Evolutionary conservation across 148 eudicot genomes (phyloP), one percentile per base, ranked within the genome.

Genomic region (Rhododendron ovatum): DNA sequence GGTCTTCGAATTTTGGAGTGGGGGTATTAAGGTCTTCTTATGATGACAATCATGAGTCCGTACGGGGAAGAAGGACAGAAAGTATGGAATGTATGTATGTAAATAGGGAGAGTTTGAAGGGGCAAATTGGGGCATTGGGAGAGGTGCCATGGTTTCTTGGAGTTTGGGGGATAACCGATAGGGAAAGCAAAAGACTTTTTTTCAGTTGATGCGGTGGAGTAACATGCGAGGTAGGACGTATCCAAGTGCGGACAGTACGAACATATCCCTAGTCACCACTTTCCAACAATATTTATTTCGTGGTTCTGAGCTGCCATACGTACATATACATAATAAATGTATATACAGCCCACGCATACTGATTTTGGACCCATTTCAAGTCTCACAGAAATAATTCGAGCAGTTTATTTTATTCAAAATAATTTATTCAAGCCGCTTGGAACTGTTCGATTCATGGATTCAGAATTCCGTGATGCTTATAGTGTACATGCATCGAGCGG

Each of bases 61-160:
- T 96, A 96, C 98, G 86, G 85, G 35, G 85, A 90, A 96, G 95
- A 90, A 96, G 98, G 95, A 95, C 98, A 87, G 79, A 84, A 87
- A 91, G 90, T 88, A 83, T 84, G 84, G 78, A 4, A 8, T 6
- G 50, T 82, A 8, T 6, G 50, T 82, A 88, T 20, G 91, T 82
- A 88, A 89, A 79, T 79, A 86, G 83, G 51, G 65, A 51, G 61
- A 22, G 75, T 5, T 5, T 63, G 81, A 47, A 41, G 84, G 90
- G 92, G 91, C 18, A 83, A 20, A 28, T 86, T 78, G 83, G 92
- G 63, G 45, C 0, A 26, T 7, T 26, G 33, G 33, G 73, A 24
- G 30, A 9, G 11, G 26, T 65, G 71, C n/a, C 28, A 22, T 1
- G 13, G 13, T 65, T 65, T 65, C 71, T 65, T n/a, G 30, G 71